phyloP scores from a whole-genome alignment of 306 rosid species.

The Casuarina equisetifolia region DNA sequence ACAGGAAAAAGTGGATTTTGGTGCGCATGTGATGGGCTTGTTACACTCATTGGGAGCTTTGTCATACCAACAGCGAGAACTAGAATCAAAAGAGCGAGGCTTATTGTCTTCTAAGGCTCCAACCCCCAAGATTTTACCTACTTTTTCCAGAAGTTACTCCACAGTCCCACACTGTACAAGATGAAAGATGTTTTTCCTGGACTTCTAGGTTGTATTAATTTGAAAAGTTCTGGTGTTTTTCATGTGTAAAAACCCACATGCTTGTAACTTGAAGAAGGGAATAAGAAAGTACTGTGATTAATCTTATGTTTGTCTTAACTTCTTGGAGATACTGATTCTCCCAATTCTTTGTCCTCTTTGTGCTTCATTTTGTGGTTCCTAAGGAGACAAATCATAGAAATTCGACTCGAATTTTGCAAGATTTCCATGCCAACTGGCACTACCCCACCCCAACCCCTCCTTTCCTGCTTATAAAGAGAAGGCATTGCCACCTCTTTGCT shows the following conservation, averaged over 20 bases:
- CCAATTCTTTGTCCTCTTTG: constrained; percentile 37
- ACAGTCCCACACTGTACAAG: background rate
- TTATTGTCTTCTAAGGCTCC: constrained; percentile 7
- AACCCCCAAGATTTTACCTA: constrained; percentile 7
- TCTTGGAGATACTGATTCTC: constrained; percentile 52
- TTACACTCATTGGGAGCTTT: constrained; percentile 34
- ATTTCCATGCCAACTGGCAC: constrained; percentile 60
- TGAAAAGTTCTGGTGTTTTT: background rate
- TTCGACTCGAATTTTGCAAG: constrained; percentile 39
- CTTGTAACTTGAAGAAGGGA: background rate
- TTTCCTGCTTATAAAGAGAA: constrained; percentile 60
- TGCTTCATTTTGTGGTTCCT: constrained; percentile 52
- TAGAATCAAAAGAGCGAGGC: constrained; percentile 25
- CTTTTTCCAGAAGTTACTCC: background rate
- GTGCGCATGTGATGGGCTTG: constrained; percentile 46
- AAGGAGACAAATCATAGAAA: constrained; percentile 65
- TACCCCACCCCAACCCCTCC: constrained; percentile 42
- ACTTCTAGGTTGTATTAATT: background rate
- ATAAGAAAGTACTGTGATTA: constrained; percentile 4
- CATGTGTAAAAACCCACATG: constrained; percentile 4
- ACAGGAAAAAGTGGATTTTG: constrained; percentile 24
- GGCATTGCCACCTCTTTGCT: constrained; percentile 35
- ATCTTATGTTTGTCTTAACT: background rate
- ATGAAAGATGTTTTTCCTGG: constrained; percentile 11
- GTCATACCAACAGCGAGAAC: constrained; percentile 37